Evolutionary conservation across 768 basidiomycete species (phyloP), one percentile per base, ranked within the genome.

Genomic region (Tylopilus rubrobrunneus): DNA sequence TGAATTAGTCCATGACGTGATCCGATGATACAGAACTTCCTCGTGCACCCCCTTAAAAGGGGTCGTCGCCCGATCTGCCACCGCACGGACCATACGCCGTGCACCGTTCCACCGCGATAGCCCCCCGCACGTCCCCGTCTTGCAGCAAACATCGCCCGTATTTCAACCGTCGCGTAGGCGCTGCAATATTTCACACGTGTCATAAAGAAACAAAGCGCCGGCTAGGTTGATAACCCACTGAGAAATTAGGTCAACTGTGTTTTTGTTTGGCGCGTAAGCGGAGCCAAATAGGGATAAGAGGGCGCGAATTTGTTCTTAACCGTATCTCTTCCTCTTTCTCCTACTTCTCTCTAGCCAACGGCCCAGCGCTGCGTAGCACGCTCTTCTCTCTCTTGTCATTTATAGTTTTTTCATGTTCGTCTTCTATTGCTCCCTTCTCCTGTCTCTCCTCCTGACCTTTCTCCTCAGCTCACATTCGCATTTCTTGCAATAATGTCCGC

Each of bases 401-500:
- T 78, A 76, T 78, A 79, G 72, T 72, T 74, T 67, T 73, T 77
- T 73, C 74, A 70, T 73, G 77, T 79, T 62, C 60, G 75, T 75
- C 44, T 49, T 62, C 51, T 42, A 1, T 25, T 27, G 11, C 19
- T 43, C 36, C 56, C 57, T 45, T 51, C 50, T 54, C 48, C 23
- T 31, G 7, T 41, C 1, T 2, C 31, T 40, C 34, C 14, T 45
- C 34, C 52, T 62, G 14, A 54, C 27, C 28, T n/a, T 54, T 51
- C 46, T 34, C 52, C 42, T 27, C 69, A 84, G 81, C 81, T 80
- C 79, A 78, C 62, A 71, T 75, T 77, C 76, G 73, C 70, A 74
- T 69, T 73, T 75, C 73, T 68, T 76, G 73, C 75, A 74, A 83
- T 90, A 89, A 92, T 93, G 89, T 91, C 90, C 79, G 81, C 86